Evolutionary conservation across 2,329 filamentous ascomycete genomes (phyloP).

Genomic region (Fusarium falciforme): DNA sequence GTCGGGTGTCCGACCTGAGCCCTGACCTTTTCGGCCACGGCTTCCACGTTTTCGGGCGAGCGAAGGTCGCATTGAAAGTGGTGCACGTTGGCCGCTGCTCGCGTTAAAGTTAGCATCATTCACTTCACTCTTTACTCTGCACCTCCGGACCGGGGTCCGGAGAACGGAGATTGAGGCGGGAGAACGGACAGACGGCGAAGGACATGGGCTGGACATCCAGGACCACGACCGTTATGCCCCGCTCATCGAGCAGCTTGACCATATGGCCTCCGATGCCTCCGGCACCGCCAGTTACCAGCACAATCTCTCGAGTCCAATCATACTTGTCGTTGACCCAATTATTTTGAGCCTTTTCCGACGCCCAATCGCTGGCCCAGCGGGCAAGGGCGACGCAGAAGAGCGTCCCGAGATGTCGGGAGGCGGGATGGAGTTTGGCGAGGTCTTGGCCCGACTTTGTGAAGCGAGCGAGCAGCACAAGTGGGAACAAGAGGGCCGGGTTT

Average conservation of each 20-base stretch:
- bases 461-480: constrained; percentile 70
- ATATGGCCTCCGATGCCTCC: constrained; percentile 78
- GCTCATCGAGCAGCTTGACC: constrained; percentile 72
- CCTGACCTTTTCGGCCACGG: constrained; percentile 64
- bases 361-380: constrained; percentile 45
- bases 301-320: constrained; percentile 76
- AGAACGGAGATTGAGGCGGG: background rate
- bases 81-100: constrained; percentile 63
- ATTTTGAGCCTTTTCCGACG: constrained; percentile 50
- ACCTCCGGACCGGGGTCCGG: constrained; percentile 1
- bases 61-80: constrained; percentile 79
- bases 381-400: constrained; percentile 48
- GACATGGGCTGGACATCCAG: constrained; percentile 75
- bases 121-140: background rate
- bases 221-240: constrained; percentile 75
- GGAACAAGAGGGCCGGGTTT: constrained; percentile 73
- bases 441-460: constrained; percentile 72
- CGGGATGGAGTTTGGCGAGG: constrained; percentile 64
- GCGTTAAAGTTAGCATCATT: constrained; percentile 16
- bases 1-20: constrained; percentile 71
- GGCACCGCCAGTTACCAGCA: constrained; percentile 80
- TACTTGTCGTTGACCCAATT: constrained; percentile 58
- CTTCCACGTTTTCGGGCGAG: constrained; percentile 63
- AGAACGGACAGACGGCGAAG: constrained; percentile 60
- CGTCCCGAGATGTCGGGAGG: constrained; percentile 60